Conservation (phyloP, 1,284 basidiomycete genomes). For the Sanghuangporus weigelae region DNA sequence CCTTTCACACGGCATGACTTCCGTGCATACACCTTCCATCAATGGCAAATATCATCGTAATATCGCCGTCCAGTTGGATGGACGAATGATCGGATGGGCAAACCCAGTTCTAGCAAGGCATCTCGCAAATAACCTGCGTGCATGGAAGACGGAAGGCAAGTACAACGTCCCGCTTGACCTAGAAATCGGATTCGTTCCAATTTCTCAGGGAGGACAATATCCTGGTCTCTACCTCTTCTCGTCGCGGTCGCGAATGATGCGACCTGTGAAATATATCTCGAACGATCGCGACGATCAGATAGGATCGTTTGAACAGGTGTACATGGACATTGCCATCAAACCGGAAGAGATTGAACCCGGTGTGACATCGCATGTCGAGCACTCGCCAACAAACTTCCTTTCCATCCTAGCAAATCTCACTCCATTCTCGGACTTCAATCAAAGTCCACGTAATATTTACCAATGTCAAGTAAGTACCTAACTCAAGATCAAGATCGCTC, state of each 20-base stretch:
- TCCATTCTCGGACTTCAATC: conserved; percentile 96
- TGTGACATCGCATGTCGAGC: conserved; percentile 89
- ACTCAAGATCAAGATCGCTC: neutral
- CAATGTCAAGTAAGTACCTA: conserved; percentile 60
- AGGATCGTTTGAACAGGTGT: conserved; percentile 98
- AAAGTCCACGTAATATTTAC: conserved; percentile 86
- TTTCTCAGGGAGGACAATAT: conserved; percentile 92
- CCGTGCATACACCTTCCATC: conserved; percentile 73
- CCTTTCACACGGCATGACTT: conserved; percentile 91
- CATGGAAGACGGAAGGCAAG: conserved; percentile 93
- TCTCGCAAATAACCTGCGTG: conserved; percentile 80
- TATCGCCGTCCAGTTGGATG: conserved; percentile 91
- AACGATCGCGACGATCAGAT: conserved; percentile 89
- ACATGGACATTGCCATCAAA: conserved; percentile 96
- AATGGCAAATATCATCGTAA: conserved; percentile 66
- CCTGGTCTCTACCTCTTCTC: conserved; percentile 95
- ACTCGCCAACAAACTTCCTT: conserved; percentile 92
- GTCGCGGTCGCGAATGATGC: conserved; percentile 91
- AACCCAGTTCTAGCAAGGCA: conserved; percentile 69
- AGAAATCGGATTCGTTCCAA: conserved; percentile 91
- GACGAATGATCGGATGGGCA: conserved; percentile 95
- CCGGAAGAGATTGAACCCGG: conserved; percentile 83
- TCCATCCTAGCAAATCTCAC: conserved; percentile 82
- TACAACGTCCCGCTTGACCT: conserved; percentile 87
- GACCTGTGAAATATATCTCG: conserved; percentile 88